A percentile compares a stretch with the other conserved stretches of the same genome.
Evolutionary conservation across 2,329 filamentous ascomycete species (phyloP).

Genomic region (Penicillium sp.): DNA sequence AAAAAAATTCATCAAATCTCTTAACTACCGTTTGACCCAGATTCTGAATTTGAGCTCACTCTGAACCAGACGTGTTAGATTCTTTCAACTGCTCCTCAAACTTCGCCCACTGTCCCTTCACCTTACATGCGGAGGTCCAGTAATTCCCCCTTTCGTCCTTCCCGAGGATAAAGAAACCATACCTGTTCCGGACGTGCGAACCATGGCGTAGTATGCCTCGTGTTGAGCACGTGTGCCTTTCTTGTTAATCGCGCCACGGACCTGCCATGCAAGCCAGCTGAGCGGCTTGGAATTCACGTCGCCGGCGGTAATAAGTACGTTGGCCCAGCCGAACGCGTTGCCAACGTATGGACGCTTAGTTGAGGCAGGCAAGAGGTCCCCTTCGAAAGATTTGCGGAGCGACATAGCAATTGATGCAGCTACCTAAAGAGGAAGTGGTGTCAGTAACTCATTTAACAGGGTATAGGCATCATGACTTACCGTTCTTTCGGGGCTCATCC

Average conservation of each 20-base stretch:
- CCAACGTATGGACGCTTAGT: conserved; percentile 14
- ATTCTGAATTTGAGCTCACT: too few species aligned
- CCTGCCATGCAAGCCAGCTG: conserved; percentile 15
- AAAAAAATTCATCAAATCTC: too few species aligned
- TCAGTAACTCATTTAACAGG: neutral
- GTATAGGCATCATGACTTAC: neutral
- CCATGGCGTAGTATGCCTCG: neutral
- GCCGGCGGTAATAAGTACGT: conserved; percentile 11
- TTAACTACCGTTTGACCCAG: too few species aligned
- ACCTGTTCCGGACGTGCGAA: neutral
- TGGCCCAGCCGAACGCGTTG: conserved; percentile 19
- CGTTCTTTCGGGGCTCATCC: neutral
- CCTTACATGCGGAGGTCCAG: conserved; percentile 17
- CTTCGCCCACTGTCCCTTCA: conserved; percentile 15
- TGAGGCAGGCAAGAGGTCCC: conserved; percentile 14
- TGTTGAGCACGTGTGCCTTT: conserved; percentile 18
- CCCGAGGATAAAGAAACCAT: neutral
- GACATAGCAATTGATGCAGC: conserved; percentile 18
- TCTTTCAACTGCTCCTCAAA: conserved; percentile 12
- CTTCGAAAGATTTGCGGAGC: conserved; percentile 18
- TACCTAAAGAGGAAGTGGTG: conserved; percentile 4
- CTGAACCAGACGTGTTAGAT: too few species aligned
- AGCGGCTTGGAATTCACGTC: conserved; percentile 13
- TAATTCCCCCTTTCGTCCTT: conserved; percentile 16
- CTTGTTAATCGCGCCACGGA: conserved; percentile 15